Conservation (phyloP, 108 stramenopile genomes). For the Nannochloropsis salina region DNA sequence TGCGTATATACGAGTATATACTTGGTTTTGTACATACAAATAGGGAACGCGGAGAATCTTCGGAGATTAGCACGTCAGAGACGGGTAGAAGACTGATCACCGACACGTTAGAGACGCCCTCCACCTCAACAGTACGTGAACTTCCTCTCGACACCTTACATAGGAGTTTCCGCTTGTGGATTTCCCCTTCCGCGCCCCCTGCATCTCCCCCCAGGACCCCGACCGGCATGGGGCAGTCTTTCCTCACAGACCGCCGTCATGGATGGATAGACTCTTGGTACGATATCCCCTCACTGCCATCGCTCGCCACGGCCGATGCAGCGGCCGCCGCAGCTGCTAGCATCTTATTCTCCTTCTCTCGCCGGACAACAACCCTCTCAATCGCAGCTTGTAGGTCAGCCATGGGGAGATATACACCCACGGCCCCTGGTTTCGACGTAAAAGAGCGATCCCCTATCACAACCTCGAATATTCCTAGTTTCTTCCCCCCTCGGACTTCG, state of each 20-base stretch:
- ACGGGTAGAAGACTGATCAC: no score
- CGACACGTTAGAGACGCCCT: no score
- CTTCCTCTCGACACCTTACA: no score
- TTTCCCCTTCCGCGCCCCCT: no score
- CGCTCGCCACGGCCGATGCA: background rate
- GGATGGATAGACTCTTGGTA: conserved; percentile 17
- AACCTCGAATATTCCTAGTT: background rate
- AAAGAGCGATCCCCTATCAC: conserved; percentile 13
- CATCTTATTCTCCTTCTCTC: conserved; percentile 15
- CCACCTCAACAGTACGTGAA: no score
- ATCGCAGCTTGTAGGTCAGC: background rate
- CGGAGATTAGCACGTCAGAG: no score
- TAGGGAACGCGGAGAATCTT: no score
- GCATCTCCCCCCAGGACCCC: no score
- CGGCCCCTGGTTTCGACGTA: background rate
- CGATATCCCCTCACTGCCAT: background rate
- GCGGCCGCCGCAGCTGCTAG: background rate
- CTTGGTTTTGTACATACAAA: no score
- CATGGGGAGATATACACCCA: background rate
- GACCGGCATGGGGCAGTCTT: no score
- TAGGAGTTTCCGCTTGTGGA: no score
- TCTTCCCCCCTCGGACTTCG: background rate
- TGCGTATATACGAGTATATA: no score
- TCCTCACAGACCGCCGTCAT: background rate
- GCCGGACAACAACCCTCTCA: background rate